These are phyloP conservation scores for Dryas drummondii DNA, from an alignment of 306 rosid genomes.

Conservation along the genomic window DNA sequence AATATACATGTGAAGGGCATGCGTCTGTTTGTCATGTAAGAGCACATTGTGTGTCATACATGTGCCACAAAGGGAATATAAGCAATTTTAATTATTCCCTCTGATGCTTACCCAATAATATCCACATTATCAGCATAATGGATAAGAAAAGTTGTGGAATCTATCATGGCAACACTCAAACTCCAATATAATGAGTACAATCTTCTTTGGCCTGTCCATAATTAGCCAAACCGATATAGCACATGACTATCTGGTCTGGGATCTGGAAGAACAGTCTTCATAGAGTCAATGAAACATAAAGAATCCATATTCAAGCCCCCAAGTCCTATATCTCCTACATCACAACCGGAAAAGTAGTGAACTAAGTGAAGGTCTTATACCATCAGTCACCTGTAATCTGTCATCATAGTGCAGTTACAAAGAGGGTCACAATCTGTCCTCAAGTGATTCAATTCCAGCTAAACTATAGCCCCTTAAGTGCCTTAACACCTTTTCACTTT, in stretches of 20 bases:
- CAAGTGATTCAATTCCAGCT: background rate
- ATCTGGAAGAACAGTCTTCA: too few relatives aligned
- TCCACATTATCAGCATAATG: background rate
- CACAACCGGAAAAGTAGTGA: background rate
- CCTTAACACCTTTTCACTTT: background rate
- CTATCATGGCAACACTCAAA: background rate
- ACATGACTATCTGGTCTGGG: too few relatives aligned
- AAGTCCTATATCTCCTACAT: background rate
- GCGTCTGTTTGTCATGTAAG: constrained; percentile 4
- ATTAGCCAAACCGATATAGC: too few relatives aligned
- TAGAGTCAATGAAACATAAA: too few relatives aligned
- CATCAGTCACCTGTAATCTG: background rate
- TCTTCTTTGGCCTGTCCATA: background rate
- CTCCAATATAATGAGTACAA: background rate
- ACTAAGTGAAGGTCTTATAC: background rate
- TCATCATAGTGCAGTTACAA: background rate
- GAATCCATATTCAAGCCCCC: too few relatives aligned
- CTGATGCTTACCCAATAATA: background rate
- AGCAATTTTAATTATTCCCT: constrained; percentile 1
- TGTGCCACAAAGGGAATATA: background rate
- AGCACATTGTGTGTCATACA: constrained; percentile 4
- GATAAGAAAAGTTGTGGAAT: background rate
- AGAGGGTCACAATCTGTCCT: background rate
- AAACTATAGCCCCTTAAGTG: too few relatives aligned
- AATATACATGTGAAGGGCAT: constrained; percentile 42